These are phyloP conservation scores for Pseudoscleropodium purum DNA, from an alignment of 225 moss, liverwort and hornwort species.

Conservation along the genomic window DNA sequence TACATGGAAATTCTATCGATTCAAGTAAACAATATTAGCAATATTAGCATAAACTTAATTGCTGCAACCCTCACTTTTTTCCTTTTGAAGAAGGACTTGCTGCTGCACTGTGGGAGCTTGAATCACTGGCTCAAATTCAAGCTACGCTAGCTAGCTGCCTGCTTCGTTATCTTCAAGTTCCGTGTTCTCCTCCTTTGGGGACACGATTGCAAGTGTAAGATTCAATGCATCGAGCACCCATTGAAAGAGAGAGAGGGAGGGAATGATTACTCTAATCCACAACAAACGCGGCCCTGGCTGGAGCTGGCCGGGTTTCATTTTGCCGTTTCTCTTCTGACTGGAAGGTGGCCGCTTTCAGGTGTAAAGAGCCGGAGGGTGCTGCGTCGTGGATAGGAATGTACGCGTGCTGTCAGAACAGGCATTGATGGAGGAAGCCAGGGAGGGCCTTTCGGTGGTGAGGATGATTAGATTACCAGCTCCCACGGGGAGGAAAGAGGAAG, in stretches of 20 bases:
- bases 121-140: background rate
- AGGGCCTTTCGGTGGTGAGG: background rate
- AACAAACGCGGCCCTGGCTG: background rate
- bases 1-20: background rate
- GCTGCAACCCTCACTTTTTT: background rate
- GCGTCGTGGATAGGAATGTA: background rate
- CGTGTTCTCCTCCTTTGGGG: background rate
- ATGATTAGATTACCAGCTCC: background rate
- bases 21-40: background rate
- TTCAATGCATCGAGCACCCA: background rate
- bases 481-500: background rate
- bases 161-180: background rate
- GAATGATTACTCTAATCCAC: background rate
- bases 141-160: background rate
- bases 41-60: too few species aligned
- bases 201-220: background rate
- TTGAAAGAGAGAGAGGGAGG: background rate
- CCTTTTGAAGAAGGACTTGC: too few species aligned
- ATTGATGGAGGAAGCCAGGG: background rate
- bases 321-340: background rate
- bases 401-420: constrained; percentile 3
- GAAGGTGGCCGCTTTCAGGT: background rate
- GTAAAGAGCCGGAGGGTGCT: background rate
- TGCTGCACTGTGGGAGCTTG: background rate
- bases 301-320: background rate